These are phyloP conservation scores for Talaromyces sp. DNA, from an alignment of 2,329 filamentous ascomycete species.

Conservation along the genomic window DNA sequence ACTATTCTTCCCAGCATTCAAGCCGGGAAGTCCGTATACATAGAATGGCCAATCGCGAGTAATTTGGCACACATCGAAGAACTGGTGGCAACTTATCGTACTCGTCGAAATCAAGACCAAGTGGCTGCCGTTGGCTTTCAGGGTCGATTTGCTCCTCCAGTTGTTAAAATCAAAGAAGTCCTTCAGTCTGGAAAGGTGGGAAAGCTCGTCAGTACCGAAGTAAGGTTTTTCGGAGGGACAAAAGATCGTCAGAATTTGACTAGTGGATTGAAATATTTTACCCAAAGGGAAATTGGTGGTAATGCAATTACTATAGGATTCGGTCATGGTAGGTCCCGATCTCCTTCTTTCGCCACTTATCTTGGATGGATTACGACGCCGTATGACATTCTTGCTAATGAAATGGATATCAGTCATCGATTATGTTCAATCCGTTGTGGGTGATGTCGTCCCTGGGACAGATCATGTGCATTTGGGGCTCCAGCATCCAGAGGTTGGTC, in stretches of 20 bases:
- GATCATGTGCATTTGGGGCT: conserved; percentile 9
- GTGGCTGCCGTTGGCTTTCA: neutral
- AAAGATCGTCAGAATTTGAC: neutral
- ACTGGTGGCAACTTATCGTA: neutral
- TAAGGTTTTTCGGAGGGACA: conserved; percentile 6
- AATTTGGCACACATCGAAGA: neutral
- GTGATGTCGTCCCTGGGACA: conserved; percentile 32
- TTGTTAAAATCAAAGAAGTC: neutral
- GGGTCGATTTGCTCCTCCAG: conserved; percentile 4
- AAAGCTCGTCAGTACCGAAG: conserved; percentile 5
- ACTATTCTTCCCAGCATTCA: neutral
- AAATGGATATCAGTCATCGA: neutral
- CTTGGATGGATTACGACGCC: neutral
- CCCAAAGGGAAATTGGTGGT: conserved; percentile 2
- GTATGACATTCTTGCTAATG: neutral
- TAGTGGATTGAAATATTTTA: conserved; percentile 1
- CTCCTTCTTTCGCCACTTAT: neutral
- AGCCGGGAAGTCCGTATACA: conserved; percentile 1
- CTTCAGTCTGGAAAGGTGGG: conserved; percentile 3
- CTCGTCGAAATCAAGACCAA: neutral
- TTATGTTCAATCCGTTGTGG: conserved; percentile 8
- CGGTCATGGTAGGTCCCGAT: neutral
- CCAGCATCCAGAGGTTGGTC: conserved; percentile 9
- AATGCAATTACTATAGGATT: conserved; percentile 11
- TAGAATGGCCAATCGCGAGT: conserved; percentile 7